These are phyloP conservation scores for Isabelozyma pseudorhagii DNA, from an alignment of 805 yeast species.

Conservation along the genomic window DNA sequence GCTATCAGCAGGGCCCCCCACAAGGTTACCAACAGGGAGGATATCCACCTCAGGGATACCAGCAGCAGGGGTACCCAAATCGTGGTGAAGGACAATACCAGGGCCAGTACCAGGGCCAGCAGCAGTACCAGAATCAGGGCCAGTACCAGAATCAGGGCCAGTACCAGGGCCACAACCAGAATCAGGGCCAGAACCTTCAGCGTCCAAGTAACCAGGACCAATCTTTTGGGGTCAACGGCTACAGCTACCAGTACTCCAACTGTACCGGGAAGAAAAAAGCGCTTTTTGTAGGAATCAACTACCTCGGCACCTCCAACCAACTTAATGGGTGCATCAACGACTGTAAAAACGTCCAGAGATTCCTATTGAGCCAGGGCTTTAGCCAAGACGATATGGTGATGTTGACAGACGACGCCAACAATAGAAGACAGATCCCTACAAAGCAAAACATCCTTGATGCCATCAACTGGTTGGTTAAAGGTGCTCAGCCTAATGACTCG, in stretches of 20 bases:
- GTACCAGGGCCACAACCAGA: background rate
- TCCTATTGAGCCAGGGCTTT: constrained; percentile 46
- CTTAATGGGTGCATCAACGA: constrained; percentile 83
- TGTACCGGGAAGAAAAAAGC: constrained; percentile 77
- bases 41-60: background rate
- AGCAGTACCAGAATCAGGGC: constrained; percentile 4
- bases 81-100: background rate
- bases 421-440: constrained; percentile 56
- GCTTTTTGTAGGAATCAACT: constrained; percentile 73
- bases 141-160: background rate
- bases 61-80: background rate
- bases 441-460: constrained; percentile 69
- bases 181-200: background rate
- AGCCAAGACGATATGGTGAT: constrained; percentile 54
- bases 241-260: constrained; percentile 58
- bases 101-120: constrained; percentile 2
- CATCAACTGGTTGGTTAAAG: constrained; percentile 76
- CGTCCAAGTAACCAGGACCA: constrained; percentile 9
- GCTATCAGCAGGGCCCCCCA: background rate
- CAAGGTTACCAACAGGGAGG: background rate
- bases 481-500: constrained; percentile 74
- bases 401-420: constrained; percentile 54
- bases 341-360: constrained; percentile 49
- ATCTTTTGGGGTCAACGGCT: constrained; percentile 14
- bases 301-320: constrained; percentile 58